Conservation (phyloP, 2,329 filamentous ascomycete species). For the Fonsecaea erecta region DNA sequence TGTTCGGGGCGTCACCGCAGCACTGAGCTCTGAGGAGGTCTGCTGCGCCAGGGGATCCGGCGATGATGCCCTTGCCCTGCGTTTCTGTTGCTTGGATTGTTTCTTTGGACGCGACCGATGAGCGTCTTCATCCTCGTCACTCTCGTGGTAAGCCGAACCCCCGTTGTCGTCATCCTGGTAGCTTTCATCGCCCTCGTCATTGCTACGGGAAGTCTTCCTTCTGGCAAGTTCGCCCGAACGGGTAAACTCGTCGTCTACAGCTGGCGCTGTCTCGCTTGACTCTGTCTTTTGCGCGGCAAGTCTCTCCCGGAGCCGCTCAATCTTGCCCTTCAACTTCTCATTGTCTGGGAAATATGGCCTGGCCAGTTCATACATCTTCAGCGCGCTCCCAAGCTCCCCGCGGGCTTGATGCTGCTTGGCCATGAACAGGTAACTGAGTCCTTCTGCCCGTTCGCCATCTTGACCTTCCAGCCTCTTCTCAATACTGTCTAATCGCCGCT, state of each 20-base stretch:
- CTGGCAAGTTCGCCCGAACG: neutral
- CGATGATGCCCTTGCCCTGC: conserved; percentile 32
- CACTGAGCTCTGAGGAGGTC: conserved; percentile 26
- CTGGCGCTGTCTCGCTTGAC: conserved; percentile 43
- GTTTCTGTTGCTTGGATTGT: conserved; percentile 37
- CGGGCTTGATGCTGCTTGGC: conserved; percentile 86
- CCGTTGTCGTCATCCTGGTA: conserved; percentile 41
- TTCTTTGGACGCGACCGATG: conserved; percentile 37
- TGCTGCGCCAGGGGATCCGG: conserved; percentile 30
- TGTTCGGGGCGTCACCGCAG: conserved; percentile 48
- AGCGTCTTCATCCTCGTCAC: conserved; percentile 43
- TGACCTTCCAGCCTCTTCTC: conserved; percentile 81
- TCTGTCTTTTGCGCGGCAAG: conserved; percentile 44
- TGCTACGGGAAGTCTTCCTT: neutral
- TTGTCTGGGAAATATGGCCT: conserved; percentile 85
- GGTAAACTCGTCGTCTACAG: conserved; percentile 24
- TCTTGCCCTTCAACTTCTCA: conserved; percentile 68
- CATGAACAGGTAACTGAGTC: conserved; percentile 83
- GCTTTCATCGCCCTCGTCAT: conserved; percentile 30
- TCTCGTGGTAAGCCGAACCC: conserved; percentile 43
- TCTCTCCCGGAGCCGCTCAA: conserved; percentile 58
- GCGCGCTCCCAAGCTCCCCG: conserved; percentile 75
- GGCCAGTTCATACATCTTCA: conserved; percentile 86
- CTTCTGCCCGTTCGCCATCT: conserved; percentile 78
- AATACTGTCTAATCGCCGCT: conserved; percentile 78